Base-by-base conservation (phyloP, 2,329 filamentous ascomycete species). In the Aquanectria penicillioides region DNA sequence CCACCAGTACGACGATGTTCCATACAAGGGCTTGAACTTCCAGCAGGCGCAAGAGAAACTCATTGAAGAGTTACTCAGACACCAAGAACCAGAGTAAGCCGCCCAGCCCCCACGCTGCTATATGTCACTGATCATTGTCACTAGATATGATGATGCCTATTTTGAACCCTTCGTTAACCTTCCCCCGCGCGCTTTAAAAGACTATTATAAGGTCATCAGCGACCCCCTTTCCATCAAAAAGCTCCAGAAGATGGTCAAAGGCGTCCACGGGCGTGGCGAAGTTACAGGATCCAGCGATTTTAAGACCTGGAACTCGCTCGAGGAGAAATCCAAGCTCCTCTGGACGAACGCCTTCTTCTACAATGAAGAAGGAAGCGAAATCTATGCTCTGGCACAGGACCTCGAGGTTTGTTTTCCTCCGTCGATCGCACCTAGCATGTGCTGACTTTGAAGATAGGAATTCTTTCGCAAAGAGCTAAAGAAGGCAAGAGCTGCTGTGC, bases 311-410 rank as follows among this genome's bases (percentile, higher is more conserved):
- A 84, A 88, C 55, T 84, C 88, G 1, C 92, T 97, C 65, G 92
- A 93, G 73, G 88, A 93, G 51, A 91, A 91, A 69, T 83, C 92
- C 11, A 91, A 88, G 68, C 83, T 92, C 49, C 88, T 97, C 37
- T 97, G 94, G 94, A 85, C 84, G 44, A 97, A 97, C 74, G 93
- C 93, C 0, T 90, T 88, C 69, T 89, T 89, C 58, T 97, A 94
- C 80, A 97, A 97, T 66, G 92, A 97, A 74, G 93, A 97, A 71
- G 91, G 90, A 4, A 97, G 94, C 70, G 90, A 93, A 13, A 94
- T 97, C 48, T 92, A 89, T 63, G 81, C 86, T 18, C 81, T 95
- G 60, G 92, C 93, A 1, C 86, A 88, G 44, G 88, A 95, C 59
- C 85, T 97, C 6, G 89, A 96, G 86, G 92, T 92, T 78, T 44